Evolutionary conservation across 139 green algal genomes (phyloP), one percentile per base, ranked within the genome.

Genomic region (Picochlorum sp.): DNA sequence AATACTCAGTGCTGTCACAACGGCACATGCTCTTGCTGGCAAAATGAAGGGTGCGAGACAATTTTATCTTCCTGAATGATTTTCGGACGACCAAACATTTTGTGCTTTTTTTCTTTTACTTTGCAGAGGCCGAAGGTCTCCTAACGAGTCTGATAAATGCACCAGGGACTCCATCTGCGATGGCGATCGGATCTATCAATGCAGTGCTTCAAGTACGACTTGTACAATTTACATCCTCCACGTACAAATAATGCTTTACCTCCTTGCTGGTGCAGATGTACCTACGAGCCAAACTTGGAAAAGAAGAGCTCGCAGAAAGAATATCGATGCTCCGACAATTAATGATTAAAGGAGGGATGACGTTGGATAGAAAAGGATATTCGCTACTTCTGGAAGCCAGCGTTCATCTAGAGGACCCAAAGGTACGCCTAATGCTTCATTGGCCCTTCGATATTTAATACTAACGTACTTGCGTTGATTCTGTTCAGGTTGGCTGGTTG

Each of bases 351-450:
- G 58, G 20, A 28, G 58, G 58, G 23, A 65, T 65, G 8, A 45
- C n/a, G 6, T 59, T 65, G 20, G 58, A 65, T 52, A 28, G 58
- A 49, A 65, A 65, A 30, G 58, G 58, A 49, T 65, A 57, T 59
- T 65, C 58, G 21, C 44, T 65, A 49, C 44, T 65, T 28, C 58
- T 65, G 13, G 58, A 65, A 26, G 23, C 20, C n/a, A 52, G 41
- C 13, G 58, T 65, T 18, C 23, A 65, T 23, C 20, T 65, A 14
- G 21, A 65, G 21, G 58, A 65, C 57, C 58, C 58, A 20, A 28
- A 59, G 23, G 23, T 65, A 57, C 13, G 58, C 0, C 28, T 30
- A 4, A 30, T 30, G 28, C 28, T 30, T 30, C 28, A 30, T 30
- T 30, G 4, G 1, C 28, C 28, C 4, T 30, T 30, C 3, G 4